A percentile compares a stretch with the other conserved stretches of the same genome.
phyloP scores from a whole-genome alignment of 805 yeast species.

The Candida insectorum region DNA sequence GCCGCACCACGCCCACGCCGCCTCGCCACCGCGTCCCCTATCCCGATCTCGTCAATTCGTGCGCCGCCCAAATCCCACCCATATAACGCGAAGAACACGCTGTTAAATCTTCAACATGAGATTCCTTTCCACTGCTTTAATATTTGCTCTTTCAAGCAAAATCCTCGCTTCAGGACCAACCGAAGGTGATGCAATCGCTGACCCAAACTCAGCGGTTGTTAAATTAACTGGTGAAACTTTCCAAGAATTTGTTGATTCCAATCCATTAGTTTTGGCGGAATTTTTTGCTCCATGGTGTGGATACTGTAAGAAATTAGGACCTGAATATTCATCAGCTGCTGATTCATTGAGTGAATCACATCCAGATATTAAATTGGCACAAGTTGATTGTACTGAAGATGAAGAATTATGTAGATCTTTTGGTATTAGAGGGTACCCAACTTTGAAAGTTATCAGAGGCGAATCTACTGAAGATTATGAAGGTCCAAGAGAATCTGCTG shows the following conservation, averaged over 20 bases:
- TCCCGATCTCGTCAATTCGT: no score
- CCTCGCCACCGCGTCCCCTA: no score
- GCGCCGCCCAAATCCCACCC: no score
- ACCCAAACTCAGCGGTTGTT: constrained; percentile 83
- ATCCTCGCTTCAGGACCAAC: constrained; percentile 37
- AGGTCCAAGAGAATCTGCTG: constrained; percentile 81
- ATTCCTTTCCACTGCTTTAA: constrained; percentile 39
- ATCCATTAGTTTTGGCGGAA: constrained; percentile 81
- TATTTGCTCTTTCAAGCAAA: constrained; percentile 37
- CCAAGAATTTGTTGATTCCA: constrained; percentile 58
- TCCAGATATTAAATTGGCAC: constrained; percentile 70
- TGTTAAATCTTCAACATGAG: constrained; percentile 22
- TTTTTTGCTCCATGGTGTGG: constrained; percentile 99
- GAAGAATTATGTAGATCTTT: constrained; percentile 64
- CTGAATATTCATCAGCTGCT: constrained; percentile 75
- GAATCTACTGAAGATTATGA: constrained; percentile 57
- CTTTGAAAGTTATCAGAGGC: constrained; percentile 72
- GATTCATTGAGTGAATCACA: constrained; percentile 47
- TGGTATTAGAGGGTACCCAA: constrained; percentile 80
- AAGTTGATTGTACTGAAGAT: constrained; percentile 81
- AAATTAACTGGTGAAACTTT: constrained; percentile 68
- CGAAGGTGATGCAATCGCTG: constrained; percentile 66
- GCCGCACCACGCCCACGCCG: no score
- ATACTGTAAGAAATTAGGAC: constrained; percentile 86
- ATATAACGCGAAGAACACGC: no score